A percentile compares a stretch with the other conserved stretches of the same genome.
Evolutionary conservation across 192 early-diverging fungal species (phyloP).

Genomic region (Chytriomyces sp.): DNA sequence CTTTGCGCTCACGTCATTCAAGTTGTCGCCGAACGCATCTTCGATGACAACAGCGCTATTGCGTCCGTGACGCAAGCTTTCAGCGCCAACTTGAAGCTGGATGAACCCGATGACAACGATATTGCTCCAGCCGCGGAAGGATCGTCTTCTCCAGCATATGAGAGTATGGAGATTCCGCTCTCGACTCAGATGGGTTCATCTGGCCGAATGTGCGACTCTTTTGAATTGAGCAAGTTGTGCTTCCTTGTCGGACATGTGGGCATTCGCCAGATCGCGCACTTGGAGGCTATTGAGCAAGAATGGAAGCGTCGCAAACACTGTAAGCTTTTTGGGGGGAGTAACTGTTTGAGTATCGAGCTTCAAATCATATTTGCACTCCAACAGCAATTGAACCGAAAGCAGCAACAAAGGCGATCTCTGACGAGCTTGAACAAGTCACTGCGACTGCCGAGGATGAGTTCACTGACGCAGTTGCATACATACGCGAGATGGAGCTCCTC

Average conservation of each 20-base stretch:
- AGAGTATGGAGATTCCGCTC: conserved; percentile 35
- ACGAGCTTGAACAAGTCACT: conserved; percentile 91
- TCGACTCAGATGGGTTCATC: background rate
- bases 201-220: conserved; percentile 48
- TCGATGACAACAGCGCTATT: conserved; percentile 39
- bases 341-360: background rate
- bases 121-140: conserved; percentile 12
- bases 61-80: conserved; percentile 28
- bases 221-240: conserved; percentile 82
- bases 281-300: conserved; percentile 91
- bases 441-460: conserved; percentile 97
- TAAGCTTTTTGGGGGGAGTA: conserved; percentile 4
- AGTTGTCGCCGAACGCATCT: conserved; percentile 64
- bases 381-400: background rate
- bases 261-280: conserved; percentile 93
- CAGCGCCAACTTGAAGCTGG: conserved; percentile 19
- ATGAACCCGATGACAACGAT: conserved; percentile 20
- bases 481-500: conserved; percentile 91
- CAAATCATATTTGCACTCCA: conserved; percentile 5
- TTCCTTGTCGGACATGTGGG: conserved; percentile 96
- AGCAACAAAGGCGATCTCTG: conserved; percentile 36
- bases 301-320: conserved; percentile 82
- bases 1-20: conserved; percentile 80
- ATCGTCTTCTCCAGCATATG: conserved; percentile 8
- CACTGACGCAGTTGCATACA: conserved; percentile 78